Conservation (phyloP, 2,329 filamentous ascomycete genomes). For the Waltergamsia citrina region DNA sequence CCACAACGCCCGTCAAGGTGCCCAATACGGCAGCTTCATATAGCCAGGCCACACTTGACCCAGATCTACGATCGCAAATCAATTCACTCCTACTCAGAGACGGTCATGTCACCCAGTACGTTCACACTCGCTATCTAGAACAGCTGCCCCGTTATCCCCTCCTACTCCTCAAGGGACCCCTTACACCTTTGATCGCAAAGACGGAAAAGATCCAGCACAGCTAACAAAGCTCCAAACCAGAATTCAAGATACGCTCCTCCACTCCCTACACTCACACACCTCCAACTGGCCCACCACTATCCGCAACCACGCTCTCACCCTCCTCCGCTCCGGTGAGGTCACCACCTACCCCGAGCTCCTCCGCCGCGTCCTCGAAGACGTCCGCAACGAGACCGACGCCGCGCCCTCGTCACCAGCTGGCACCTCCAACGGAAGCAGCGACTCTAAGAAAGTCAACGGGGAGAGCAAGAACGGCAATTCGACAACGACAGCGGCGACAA, state of each 20-base stretch:
- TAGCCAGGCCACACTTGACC: constrained; percentile 50
- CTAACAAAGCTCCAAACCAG: constrained; percentile 20
- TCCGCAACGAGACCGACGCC: constrained; percentile 37
- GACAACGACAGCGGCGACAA: constrained; percentile 4
- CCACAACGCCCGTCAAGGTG: constrained; percentile 51
- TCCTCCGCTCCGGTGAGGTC: constrained; percentile 51
- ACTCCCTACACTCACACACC: constrained; percentile 48
- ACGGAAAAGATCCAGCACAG: no score
- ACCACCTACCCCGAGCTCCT: constrained; percentile 53
- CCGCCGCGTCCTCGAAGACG: constrained; percentile 50
- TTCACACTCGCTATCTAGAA: neutral
- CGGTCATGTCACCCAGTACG: constrained; percentile 50
- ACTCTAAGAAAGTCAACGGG: constrained; percentile 16
- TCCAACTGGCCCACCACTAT: constrained; percentile 54
- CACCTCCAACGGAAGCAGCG: constrained; percentile 18
- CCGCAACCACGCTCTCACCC: constrained; percentile 48
- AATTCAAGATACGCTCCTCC: constrained; percentile 55
- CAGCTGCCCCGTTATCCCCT: neutral
- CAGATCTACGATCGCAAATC: constrained; percentile 53
- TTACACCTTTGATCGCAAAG: no score
- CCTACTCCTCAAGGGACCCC: neutral
- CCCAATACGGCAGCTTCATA: constrained; percentile 50
- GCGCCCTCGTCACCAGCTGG: neutral
- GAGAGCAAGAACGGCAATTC: no score
- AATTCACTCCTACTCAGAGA: constrained; percentile 48